phyloP scores from a whole-genome alignment of 208 protist genomes.

The Crithidia thermophila region DNA sequence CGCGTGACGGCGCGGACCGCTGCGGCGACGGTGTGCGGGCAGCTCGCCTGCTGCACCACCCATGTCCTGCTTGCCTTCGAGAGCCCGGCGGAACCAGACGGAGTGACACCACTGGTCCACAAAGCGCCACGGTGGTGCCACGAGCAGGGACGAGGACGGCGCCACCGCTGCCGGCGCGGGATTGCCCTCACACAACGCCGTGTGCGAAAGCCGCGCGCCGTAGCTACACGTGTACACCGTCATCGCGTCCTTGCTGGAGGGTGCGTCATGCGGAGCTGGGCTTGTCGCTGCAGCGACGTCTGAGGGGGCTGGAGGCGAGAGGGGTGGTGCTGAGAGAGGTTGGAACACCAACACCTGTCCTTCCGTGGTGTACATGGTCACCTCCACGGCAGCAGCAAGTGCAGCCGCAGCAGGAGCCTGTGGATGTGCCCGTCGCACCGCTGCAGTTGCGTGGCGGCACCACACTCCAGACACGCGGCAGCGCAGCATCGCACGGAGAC shows the following conservation, averaged over 20 bases:
- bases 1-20: slow-evolving; percentile 6
- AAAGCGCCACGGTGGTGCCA: slow-evolving; percentile 30
- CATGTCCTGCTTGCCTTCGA: not conserved
- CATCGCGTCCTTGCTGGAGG: not conserved
- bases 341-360: slow-evolving; percentile 24
- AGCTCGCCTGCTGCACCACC: not conserved
- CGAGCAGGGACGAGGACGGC: not conserved
- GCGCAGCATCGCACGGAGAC: slow-evolving; percentile 18
- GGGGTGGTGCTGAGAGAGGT: no score
- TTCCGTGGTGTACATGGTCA: slow-evolving; percentile 11
- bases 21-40: no score
- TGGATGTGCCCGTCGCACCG: no score
- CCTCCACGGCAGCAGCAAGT: not conserved
- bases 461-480: slow-evolving; percentile 11
- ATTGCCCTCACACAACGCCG: not conserved
- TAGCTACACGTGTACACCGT: slow-evolving; percentile 20
- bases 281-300: no score
- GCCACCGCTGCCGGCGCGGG: not conserved
- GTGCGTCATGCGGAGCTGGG: no score
- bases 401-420: no score
- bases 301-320: no score
- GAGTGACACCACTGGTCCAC: slow-evolving; percentile 31
- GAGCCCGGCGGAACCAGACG: slow-evolving; percentile 6
- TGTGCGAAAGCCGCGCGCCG: slow-evolving; percentile 15
- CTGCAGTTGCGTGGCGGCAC: slow-evolving; percentile 5